Conservation (phyloP, 768 basidiomycete genomes). For the Pluteus cervinus region DNA sequence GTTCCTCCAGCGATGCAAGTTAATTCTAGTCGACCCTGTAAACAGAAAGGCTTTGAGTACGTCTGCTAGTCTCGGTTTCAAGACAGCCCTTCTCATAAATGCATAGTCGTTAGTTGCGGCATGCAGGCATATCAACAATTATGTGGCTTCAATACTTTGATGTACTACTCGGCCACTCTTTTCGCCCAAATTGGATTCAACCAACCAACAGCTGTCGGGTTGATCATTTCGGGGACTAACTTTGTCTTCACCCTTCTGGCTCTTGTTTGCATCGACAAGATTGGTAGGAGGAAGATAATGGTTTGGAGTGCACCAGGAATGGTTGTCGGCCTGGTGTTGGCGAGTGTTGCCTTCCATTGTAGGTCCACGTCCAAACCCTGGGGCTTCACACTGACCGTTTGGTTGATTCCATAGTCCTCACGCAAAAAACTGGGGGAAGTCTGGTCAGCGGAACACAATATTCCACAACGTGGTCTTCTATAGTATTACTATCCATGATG, state of each 20-base stretch:
- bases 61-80: conserved; percentile 14
- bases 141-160: conserved; percentile 79
- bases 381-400: neutral
- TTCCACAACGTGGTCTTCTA: conserved; percentile 53
- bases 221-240: conserved; percentile 75
- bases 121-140: conserved; percentile 83
- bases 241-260: conserved; percentile 75
- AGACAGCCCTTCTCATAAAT: neutral
- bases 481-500: conserved; percentile 79
- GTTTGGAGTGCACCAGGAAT: conserved; percentile 67
- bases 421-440: conserved; percentile 49
- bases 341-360: conserved; percentile 65
- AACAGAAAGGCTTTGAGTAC: conserved; percentile 68
- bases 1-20: conserved; percentile 45
- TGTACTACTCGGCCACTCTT: conserved; percentile 71
- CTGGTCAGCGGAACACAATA: conserved; percentile 57
- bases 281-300: conserved; percentile 69
- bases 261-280: conserved; percentile 65
- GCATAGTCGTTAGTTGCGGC: conserved; percentile 65
- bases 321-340: conserved; percentile 58
- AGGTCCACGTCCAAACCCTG: conserved; percentile 17
- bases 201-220: conserved; percentile 76
- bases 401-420: conserved; percentile 39
- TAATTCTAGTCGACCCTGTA: conserved; percentile 48
- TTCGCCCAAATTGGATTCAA: conserved; percentile 79